Base-by-base conservation (phyloP, 2,329 filamentous ascomycete species). In the Botrytis squamosa region DNA sequence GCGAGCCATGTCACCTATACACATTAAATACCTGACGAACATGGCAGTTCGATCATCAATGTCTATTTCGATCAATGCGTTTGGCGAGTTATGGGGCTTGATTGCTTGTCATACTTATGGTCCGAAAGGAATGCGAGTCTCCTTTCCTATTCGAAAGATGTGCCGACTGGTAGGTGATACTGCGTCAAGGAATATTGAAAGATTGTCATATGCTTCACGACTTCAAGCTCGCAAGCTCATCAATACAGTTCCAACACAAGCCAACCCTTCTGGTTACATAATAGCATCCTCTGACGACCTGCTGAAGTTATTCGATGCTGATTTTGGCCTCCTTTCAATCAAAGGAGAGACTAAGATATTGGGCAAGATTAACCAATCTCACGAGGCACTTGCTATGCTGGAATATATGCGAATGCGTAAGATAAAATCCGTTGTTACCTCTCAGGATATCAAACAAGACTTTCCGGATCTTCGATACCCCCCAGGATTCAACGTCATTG, bases 21-120 rank as follows among this genome's bases (percentile, higher is more conserved):
- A 96, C 80, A 82, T 97, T 72, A 97, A 97, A 80, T 97, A 97
- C 78, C 85, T 97, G 4, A 87, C 85, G 9, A 94, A 97, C 80
- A 97, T 97, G 94, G 91, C 91, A 12, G 94, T 97, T 0, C 90
- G 94, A n/a, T 93, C 93, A 0, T 97, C 93, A 76, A 97, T 97
- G 94, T 97, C 94, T 0, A 94, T 97, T 75, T 97, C 94, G 1
- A 93, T 97, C 79, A 96, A 94, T 76, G 93, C 93, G 0, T 96
- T 97, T 78, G 87, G 88, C 77, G 92, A 97, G 78, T 84, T 97
- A 0, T 97, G 94, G 95, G 95, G 94, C 0, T 84, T 97, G 42
- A 94, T 97, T 59, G 90, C 93, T 1, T 97, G 94, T 75, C 94
- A 97, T 80, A 89, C 91, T 0, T 97, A 97, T 78, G 94, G 92